A percentile compares a stretch with the other conserved stretches of the same genome.
Evolutionary conservation across 805 yeast species (phyloP).

Genomic region (Maudiozyma bulderi): DNA sequence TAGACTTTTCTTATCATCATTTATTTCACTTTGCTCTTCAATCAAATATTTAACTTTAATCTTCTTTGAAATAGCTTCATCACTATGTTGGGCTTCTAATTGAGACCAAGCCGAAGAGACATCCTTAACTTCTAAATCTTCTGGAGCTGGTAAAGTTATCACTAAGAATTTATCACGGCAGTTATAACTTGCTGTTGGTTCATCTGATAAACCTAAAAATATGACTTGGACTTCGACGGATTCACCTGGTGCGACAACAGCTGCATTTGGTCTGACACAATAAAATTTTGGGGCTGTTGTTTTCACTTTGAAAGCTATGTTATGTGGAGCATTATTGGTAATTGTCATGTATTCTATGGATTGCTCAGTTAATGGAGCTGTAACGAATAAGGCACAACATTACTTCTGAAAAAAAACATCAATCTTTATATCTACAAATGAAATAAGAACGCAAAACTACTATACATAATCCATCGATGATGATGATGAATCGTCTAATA

Average conservation of each 20-base stretch:
- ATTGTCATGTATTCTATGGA: constrained; percentile 48
- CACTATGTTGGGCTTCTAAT: constrained; percentile 50
- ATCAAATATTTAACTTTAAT: constrained; percentile 46
- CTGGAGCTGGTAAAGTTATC: constrained; percentile 71
- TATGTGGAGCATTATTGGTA: constrained; percentile 47
- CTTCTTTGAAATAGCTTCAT: constrained; percentile 51
- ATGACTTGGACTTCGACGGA: constrained; percentile 68
- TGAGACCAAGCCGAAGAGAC: constrained; percentile 71
- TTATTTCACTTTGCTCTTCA: background rate
- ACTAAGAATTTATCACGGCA: constrained; percentile 90
- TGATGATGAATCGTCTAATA: no score
- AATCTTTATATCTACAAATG: no score
- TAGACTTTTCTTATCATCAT: constrained; percentile 3
- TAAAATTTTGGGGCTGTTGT: constrained; percentile 95
- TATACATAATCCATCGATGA: no score
- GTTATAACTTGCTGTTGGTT: constrained; percentile 62
- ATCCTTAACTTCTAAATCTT: constrained; percentile 42
- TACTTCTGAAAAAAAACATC: background rate
- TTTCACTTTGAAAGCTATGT: constrained; percentile 87
- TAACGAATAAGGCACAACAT: background rate
- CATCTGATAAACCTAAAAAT: constrained; percentile 71
- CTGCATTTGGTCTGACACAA: constrained; percentile 94
- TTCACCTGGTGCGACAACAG: constrained; percentile 66
- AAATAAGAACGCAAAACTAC: no score
- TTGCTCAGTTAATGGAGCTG: constrained; percentile 69